These are phyloP conservation scores for Aspergillus homomorphus DNA, from an alignment of 495 filamentous ascomycete species.

Conservation along the genomic window DNA sequence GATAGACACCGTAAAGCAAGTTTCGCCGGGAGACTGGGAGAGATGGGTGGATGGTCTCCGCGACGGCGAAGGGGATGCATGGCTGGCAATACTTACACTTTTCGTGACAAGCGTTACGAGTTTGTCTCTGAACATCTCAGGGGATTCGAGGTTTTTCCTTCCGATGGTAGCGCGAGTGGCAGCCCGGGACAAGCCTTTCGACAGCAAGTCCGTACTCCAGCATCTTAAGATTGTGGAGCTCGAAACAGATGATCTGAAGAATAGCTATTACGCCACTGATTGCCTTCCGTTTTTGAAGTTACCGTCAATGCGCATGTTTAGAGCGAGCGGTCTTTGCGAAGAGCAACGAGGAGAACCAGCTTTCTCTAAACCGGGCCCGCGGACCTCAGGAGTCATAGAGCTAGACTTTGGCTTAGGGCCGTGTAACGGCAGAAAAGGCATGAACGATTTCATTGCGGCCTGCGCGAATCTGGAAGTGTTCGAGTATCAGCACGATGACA, in stretches of 20 bases:
- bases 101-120: constrained; percentile 8
- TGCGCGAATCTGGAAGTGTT: constrained; percentile 19
- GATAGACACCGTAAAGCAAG: neutral
- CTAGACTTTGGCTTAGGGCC: neutral
- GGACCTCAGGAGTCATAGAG: neutral
- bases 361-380: neutral
- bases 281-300: constrained; percentile 16
- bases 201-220: constrained; percentile 9
- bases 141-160: neutral
- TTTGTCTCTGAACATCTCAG: neutral
- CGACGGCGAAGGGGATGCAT: constrained; percentile 3
- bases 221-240: constrained; percentile 7
- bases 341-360: neutral
- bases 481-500: constrained; percentile 16
- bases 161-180: neutral
- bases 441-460: constrained; percentile 11
- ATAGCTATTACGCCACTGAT: neutral
- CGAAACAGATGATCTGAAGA: constrained; percentile 4
- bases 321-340: neutral
- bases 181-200: constrained; percentile 10
- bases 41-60: constrained; percentile 6
- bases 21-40: constrained; percentile 1
- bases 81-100: constrained; percentile 10
- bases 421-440: constrained; percentile 12
- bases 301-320: constrained; percentile 9